phyloP scores from a whole-genome alignment of 2,329 filamentous ascomycete species.

The Sclerotinia glacialis region DNA sequence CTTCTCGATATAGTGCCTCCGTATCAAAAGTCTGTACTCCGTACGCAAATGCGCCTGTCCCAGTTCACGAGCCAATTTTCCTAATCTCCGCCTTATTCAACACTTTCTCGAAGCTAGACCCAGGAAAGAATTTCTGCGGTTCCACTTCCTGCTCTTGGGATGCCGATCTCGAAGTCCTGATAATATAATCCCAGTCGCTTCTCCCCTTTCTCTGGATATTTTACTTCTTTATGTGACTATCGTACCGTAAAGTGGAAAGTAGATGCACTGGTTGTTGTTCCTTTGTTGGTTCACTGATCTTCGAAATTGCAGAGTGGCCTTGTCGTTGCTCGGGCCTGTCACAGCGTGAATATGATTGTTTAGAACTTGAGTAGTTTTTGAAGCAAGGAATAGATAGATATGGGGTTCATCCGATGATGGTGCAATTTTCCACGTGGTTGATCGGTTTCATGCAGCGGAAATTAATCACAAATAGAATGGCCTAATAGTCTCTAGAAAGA shows the following conservation, averaged over 20 bases:
- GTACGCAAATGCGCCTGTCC: slow-evolving; percentile 14
- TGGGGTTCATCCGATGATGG: slow-evolving; percentile 4
- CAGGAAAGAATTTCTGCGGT: slow-evolving; percentile 11
- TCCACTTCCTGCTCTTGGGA: slow-evolving; percentile 17
- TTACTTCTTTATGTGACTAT: neutral
- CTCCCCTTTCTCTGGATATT: neutral
- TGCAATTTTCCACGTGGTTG: slow-evolving; percentile 9
- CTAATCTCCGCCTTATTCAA: slow-evolving; percentile 20
- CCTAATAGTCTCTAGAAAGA: slow-evolving; percentile 6
- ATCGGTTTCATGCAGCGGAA: neutral
- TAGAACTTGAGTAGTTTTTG: too few relatives aligned
- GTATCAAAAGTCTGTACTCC: neutral
- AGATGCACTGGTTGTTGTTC: neutral
- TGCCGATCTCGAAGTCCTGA: slow-evolving; percentile 16
- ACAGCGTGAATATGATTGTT: neutral
- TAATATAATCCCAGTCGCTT: slow-evolving; percentile 7
- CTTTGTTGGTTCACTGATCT: neutral
- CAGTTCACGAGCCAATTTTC: slow-evolving; percentile 16
- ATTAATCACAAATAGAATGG: neutral
- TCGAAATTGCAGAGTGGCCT: neutral
- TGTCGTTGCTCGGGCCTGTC: neutral
- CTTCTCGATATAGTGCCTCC: slow-evolving; percentile 3
- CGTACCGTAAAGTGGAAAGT: neutral
- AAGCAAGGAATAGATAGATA: neutral
- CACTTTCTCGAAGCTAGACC: slow-evolving; percentile 11